Percentiles rank a stretch among this genome's conserved stretches.
Conservation (phyloP, 805 yeast species). For the Soucietia sequanensis region DNA sequence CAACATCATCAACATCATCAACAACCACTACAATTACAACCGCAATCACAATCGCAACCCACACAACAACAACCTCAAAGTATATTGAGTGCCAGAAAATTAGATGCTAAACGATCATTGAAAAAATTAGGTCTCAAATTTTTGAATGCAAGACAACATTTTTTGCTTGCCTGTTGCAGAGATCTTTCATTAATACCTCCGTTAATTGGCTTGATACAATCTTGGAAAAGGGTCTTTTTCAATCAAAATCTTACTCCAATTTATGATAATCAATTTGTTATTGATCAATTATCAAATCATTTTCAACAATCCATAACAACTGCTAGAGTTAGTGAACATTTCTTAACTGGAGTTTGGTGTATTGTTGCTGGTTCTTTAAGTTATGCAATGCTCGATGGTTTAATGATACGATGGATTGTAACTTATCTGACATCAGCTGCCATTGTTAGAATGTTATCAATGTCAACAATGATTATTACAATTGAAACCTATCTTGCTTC, state of each 20-base stretch:
- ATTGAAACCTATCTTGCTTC: slow-evolving; percentile 66
- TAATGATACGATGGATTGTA: slow-evolving; percentile 92
- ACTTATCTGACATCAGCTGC: slow-evolving; percentile 88
- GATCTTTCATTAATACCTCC: slow-evolving; percentile 74
- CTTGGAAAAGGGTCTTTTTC: slow-evolving; percentile 38
- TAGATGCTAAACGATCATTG: slow-evolving; percentile 19
- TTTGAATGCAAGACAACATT: slow-evolving; percentile 72
- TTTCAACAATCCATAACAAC: slow-evolving; percentile 42
- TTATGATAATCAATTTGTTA: neutral
- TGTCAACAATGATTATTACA: slow-evolving; percentile 71
- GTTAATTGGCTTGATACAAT: slow-evolving; percentile 49
- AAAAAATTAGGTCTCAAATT: slow-evolving; percentile 69
- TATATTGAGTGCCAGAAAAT: slow-evolving; percentile 1
- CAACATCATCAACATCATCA: slow-evolving; percentile 2
- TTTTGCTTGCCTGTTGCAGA: slow-evolving; percentile 72
- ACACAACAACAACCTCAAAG: neutral
- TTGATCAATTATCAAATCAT: too few relatives aligned
- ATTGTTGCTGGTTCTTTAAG: slow-evolving; percentile 82
- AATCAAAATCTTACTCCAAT: slow-evolving; percentile 8
- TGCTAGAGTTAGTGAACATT: slow-evolving; percentile 73
- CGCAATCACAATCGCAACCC: too few relatives aligned
- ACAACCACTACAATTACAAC: slow-evolving; percentile 5
- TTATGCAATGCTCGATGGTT: slow-evolving; percentile 79
- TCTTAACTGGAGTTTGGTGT: slow-evolving; percentile 91
- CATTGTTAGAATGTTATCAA: slow-evolving; percentile 78